A percentile compares a stretch with the other conserved stretches of the same genome.
Conservation (phyloP, 345 rosid genomes). For the Lepidium didymum region DNA sequence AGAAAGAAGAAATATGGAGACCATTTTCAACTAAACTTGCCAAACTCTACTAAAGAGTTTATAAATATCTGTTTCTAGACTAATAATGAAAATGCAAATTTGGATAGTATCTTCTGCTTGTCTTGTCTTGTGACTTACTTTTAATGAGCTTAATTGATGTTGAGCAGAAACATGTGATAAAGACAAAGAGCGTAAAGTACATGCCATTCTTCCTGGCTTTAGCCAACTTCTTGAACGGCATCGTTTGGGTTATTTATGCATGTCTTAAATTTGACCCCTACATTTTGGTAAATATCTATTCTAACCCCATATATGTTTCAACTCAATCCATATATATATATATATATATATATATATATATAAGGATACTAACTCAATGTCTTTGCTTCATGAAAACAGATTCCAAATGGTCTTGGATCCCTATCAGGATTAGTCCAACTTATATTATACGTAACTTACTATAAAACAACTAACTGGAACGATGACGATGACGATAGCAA, state of each 20-base stretch:
- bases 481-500: conserved; percentile 31
- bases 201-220: conserved; percentile 67
- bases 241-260: conserved; percentile 53
- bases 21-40: too few species aligned
- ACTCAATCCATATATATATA: not conserved
- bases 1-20: too few species aligned
- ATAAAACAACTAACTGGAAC: conserved; percentile 36
- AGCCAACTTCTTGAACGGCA: conserved; percentile 44
- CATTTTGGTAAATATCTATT: conserved; percentile 35
- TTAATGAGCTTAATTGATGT: not conserved
- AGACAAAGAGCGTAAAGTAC: conserved; percentile 80
- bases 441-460: conserved; percentile 33
- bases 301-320: not conserved
- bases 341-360: too few species aligned
- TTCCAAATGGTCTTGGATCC: conserved; percentile 49
- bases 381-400: conserved; percentile 5
- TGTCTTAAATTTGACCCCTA: conserved; percentile 49
- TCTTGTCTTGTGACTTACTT: conserved; percentile 19
- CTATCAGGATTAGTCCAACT: conserved; percentile 49
- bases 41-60: too few species aligned
- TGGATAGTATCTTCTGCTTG: not conserved
- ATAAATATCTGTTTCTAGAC: not conserved
- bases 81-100: not conserved
- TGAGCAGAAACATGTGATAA: conserved; percentile 50
- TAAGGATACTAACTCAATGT: not conserved